These are phyloP conservation scores for Cnidoscolus chayamansa DNA, from an alignment of 441 rosid species.

Conservation along the genomic window DNA sequence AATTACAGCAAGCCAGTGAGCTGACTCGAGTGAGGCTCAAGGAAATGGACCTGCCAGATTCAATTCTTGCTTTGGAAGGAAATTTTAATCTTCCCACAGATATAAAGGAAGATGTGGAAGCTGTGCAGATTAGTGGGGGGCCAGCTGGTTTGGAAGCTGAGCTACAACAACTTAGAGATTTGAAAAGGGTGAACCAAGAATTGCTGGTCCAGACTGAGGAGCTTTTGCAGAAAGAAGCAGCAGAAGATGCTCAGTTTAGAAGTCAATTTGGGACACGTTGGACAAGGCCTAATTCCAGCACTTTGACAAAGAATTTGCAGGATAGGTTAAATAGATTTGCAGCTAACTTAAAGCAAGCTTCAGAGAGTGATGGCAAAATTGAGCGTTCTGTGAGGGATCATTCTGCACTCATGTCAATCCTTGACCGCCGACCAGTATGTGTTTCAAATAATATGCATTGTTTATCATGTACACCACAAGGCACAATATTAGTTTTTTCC, in stretches of 20 bases:
- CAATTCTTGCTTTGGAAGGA: conserved; percentile 88
- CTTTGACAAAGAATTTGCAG: conserved; percentile 87
- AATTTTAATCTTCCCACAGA: conserved; percentile 56
- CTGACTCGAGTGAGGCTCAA: conserved; percentile 85
- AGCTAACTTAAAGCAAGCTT: conserved; percentile 89
- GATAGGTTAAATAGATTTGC: conserved; percentile 93
- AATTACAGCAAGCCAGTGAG: conserved; percentile 92
- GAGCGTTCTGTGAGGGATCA: conserved; percentile 92
- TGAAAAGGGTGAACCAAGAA: conserved; percentile 89
- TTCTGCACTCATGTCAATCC: conserved; percentile 73
- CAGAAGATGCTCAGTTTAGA: conserved; percentile 89
- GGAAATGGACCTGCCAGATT: conserved; percentile 97
- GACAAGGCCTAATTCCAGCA: conserved; percentile 97
- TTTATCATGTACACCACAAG: conserved; percentile 8
- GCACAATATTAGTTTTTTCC: neutral
- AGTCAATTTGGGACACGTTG: conserved; percentile 94
- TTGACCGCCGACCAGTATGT: conserved; percentile 83
- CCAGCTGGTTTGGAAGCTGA: conserved; percentile 90
- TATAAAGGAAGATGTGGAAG: conserved; percentile 88
- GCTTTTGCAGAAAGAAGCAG: conserved; percentile 91
- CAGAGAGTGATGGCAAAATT: conserved; percentile 85
- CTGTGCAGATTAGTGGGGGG: conserved; percentile 87
- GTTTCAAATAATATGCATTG: neutral
- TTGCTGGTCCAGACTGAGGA: conserved; percentile 85
- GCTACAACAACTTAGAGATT: conserved; percentile 82